Evolutionary conservation across 306 rosid genomes (phyloP), one percentile per base, ranked within the genome.

Genomic region (Trichosanthes truncata): DNA sequence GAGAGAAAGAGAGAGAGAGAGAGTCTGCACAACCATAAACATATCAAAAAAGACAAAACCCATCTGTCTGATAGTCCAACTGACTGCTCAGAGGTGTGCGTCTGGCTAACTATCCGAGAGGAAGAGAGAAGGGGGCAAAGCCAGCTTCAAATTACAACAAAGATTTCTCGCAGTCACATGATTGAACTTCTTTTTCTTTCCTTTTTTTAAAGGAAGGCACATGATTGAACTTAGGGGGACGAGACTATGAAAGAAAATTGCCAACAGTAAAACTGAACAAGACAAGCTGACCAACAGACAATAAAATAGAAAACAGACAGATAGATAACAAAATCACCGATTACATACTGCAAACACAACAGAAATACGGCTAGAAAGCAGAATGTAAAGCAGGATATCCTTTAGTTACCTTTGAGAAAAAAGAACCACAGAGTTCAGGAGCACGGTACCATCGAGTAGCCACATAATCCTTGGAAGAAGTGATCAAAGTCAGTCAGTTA

Each of bases 401-500:
- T 10, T 61, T 31, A 57, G 60, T 80, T 62, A 90, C 94, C 89
- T 90, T 88, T 56, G 94, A 90, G 87, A 84, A 87, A 80, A 90
- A 90, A 10, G 90, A 88, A 78, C 94, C 94, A 62, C 94, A 88
- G 21, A 90, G 92, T 87, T 90, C 94, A 51, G 94, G 94, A 67
- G 94, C 94, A 77, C 94, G 94, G 75, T 90, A 90, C 94, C 94
- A 90, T 78, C 92, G 83, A 23, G 94, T 88, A 21, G 92, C 94
- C 84, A 90, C 94, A 85, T 90, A 90, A 79, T 90, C 94, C 94
- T 69, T 88, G 31, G 35, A 15, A 87, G 65, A 65, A 61, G n/a
- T 71, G 66, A 73, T 56, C 15, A 41, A 17, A 81, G 48, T 80
- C 67, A 78, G 76, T 78, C 65, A 77, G 72, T 31, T 60, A 35